These are phyloP conservation scores for Trichoderma semiorbis DNA, from an alignment of 2,329 filamentous ascomycete genomes.

Conservation along the genomic window DNA sequence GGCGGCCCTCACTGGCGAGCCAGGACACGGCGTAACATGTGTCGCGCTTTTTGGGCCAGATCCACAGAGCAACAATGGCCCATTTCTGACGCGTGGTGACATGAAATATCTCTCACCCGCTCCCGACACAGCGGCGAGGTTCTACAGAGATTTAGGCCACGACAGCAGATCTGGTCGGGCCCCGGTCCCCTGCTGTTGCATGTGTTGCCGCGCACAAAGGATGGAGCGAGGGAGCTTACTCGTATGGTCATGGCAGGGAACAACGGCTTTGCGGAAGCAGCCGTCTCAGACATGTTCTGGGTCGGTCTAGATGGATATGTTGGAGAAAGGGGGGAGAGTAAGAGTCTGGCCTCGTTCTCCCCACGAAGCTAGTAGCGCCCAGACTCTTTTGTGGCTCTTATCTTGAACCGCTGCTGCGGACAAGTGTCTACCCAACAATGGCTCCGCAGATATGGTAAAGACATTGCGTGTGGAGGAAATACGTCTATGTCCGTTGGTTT, in stretches of 20 bases:
- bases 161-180: constrained; percentile 19
- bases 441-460: neutral
- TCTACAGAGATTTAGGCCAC: constrained; percentile 17
- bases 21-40: constrained; percentile 7
- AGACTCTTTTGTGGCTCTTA: neutral
- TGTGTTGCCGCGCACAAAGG: constrained; percentile 13
- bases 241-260: neutral
- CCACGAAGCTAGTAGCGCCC: neutral
- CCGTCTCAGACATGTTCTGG: constrained; percentile 9
- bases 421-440: neutral
- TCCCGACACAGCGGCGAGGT: constrained; percentile 20
- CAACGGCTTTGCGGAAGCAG: neutral
- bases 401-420: neutral
- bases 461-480: neutral
- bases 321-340: neutral
- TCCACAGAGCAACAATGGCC: neutral
- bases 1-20: constrained; percentile 10
- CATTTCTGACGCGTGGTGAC: neutral
- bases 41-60: constrained; percentile 2
- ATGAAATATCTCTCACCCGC: constrained; percentile 6
- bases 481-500: neutral
- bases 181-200: constrained; percentile 10
- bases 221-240: constrained; percentile 13
- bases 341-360: neutral
- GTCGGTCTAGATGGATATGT: neutral